Conservation (phyloP, 352 stramenopile genomes). For the Phytophthora colocasiae region DNA sequence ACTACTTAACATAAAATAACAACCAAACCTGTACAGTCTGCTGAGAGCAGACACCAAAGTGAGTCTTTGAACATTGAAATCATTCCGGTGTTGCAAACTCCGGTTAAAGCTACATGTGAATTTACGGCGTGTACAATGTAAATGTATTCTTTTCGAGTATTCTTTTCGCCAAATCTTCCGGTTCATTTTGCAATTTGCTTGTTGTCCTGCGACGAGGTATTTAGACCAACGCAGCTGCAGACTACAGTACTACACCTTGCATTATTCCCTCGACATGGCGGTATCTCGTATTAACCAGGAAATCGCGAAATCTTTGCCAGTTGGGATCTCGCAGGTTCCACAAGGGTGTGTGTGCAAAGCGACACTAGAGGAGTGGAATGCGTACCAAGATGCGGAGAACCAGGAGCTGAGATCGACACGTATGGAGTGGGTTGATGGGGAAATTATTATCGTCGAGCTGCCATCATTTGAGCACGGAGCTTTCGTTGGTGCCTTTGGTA, state of each 20-base stretch:
- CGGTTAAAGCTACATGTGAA: too few species aligned
- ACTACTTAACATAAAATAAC: conserved; percentile 28
- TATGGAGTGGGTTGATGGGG: conserved; percentile 11
- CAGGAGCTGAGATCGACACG: conserved; percentile 1
- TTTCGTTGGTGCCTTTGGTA: neutral
- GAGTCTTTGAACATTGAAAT: conserved; percentile 5
- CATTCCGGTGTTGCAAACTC: conserved; percentile 16
- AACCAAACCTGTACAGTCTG: conserved; percentile 3
- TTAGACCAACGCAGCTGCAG: too few species aligned
- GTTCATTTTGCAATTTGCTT: too few species aligned
- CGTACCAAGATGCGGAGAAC: neutral
- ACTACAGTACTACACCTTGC: too few species aligned
- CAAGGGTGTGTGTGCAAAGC: neutral
- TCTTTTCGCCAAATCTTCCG: too few species aligned
- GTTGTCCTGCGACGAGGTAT: too few species aligned
- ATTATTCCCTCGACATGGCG: too few species aligned
- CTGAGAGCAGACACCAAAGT: neutral
- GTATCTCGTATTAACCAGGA: too few species aligned
- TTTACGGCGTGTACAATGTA: too few species aligned
- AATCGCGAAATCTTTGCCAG: too few species aligned
- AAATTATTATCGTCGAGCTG: conserved; percentile 5
- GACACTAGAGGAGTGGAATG: neutral
- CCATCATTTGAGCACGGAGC: neutral
- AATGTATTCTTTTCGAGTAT: too few species aligned
- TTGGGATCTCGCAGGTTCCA: too few species aligned